Base-by-base conservation (phyloP, 441 rosid species). In the Syzygium malaccense region DNA sequence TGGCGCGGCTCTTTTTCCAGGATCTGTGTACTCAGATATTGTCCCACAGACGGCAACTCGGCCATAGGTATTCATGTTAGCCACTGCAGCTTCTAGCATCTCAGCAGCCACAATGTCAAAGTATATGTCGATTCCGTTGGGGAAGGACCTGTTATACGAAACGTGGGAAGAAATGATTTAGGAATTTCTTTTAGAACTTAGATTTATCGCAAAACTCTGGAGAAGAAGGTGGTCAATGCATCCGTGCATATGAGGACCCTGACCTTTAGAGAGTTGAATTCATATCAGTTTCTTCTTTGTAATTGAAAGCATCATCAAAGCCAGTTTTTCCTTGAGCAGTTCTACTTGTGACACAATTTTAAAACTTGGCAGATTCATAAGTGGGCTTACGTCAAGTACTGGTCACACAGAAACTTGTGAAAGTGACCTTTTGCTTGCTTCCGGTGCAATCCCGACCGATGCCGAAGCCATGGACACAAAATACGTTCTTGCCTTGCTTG, bases 21-120 rank as follows among this genome's bases (percentile, higher is more conserved):
- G 6, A 45, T 89, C 90, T 26, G 94, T 90, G 53, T 93, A 95
- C 79, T 94, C 95, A 2, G 97, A 91, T 14, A 94, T 93, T 15
- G 89, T 94, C 4, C 96, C 96, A 57, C 93, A 92, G 33, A 88
- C 93, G 12, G 94, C 96, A 86, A 94, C 90, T 90, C 96, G 94
- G 5, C 97, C 96, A 86, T 86, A 88, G 33, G 28, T 14, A 55
- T 92, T 96, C 98, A 96, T 96, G 93, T 94, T 95, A 33, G 88
- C 90, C 13, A 96, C 79, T 3, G 94, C 98, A 15, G 98, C 97
- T 78, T 93, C 96, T 88, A 89, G 94, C 97, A 96, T 97, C 85
- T 96, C 93, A 26, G 90, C 95, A 85, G 97, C 98, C 75, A 96
- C 97, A n/a, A 95, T 95, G 92, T 97, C 99, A 33, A 97, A 97